Conservation (phyloP, 495 filamentous ascomycete species). For the Penicillium soppii region DNA sequence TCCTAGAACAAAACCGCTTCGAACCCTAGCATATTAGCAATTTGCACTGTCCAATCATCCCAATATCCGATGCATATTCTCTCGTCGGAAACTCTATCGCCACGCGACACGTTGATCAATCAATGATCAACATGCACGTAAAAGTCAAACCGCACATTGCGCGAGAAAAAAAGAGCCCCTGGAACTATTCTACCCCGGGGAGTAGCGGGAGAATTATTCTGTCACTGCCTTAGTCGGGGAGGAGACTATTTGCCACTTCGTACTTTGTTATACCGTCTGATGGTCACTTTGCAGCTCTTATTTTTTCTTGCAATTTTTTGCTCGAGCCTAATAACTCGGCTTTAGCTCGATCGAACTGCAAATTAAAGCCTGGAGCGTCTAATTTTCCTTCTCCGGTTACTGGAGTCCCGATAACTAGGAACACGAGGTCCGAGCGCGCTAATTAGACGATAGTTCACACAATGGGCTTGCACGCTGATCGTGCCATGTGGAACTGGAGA, state of each 20-base stretch:
- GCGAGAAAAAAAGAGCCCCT: background rate
- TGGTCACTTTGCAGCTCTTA: background rate
- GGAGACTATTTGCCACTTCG: constrained; percentile 13
- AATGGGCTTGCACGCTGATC: background rate
- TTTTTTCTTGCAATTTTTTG: background rate
- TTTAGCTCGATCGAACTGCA: too few species aligned
- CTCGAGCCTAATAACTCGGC: too few species aligned
- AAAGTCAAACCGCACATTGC: background rate
- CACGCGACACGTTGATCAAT: constrained; percentile 1
- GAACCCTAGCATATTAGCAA: background rate
- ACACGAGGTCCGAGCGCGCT: constrained; percentile 6
- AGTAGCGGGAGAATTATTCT: background rate
- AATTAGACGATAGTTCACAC: constrained; percentile 2
- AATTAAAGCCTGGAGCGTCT: too few species aligned
- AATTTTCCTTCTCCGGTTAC: too few species aligned
- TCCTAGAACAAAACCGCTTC: background rate
- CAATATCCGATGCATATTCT: background rate
- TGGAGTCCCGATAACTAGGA: constrained; percentile 3
- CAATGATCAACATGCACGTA: background rate
- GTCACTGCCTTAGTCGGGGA: too few species aligned
- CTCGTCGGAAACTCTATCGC: background rate
- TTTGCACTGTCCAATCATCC: background rate
- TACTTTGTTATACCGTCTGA: background rate
- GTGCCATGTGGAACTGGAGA: background rate
- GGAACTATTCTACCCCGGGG: background rate